A percentile compares a stretch with the other conserved stretches of the same genome.
Evolutionary conservation across 148 eudicot genomes (phyloP).

Genomic region (Fagopyrum tataricum): DNA sequence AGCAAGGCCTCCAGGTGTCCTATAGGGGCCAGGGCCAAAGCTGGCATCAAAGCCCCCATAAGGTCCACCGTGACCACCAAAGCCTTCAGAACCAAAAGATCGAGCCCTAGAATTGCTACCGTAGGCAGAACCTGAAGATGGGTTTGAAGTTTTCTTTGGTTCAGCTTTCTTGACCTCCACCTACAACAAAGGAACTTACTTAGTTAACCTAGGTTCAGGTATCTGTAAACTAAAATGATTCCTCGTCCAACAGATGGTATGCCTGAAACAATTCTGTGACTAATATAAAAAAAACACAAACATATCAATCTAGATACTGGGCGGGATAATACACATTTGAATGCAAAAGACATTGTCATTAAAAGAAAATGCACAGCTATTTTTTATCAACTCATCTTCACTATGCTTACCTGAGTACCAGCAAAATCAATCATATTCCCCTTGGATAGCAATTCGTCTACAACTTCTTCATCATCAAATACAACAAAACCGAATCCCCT

Average conservation of each 20-base stretch:
- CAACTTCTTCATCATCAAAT: conserved; percentile 63
- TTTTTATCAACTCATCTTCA: conserved; percentile 7
- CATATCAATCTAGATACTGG: not conserved
- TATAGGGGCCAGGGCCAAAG: conserved; percentile 58
- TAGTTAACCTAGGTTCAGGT: conserved; percentile 52
- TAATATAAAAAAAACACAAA: not conserved
- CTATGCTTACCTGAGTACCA: conserved; percentile 60
- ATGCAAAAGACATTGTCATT: not conserved
- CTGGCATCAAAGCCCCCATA: conserved; percentile 54
- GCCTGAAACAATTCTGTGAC: conserved; percentile 18
- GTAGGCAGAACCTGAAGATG: conserved; percentile 47
- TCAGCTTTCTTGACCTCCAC: conserved; percentile 89
- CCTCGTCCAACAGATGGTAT: conserved; percentile 20
- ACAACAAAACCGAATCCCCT: conserved; percentile 71
- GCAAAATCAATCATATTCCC: conserved; percentile 66
- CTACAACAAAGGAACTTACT: conserved; percentile 70
- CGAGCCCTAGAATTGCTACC: conserved; percentile 72
- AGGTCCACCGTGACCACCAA: conserved; percentile 41
- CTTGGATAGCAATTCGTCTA: conserved; percentile 48
- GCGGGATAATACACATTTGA: not conserved
- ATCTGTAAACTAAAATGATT: conserved; percentile 30
- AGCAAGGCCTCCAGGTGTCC: conserved; percentile 60
- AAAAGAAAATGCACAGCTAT: not conserved
- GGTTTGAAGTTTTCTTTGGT: conserved; percentile 90
- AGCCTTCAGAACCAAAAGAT: conserved; percentile 41